Percentiles rank a stretch among this genome's conserved stretches.
phyloP scores from a whole-genome alignment of 2,329 filamentous ascomycete genomes.

The Metarhizium rileyi region DNA sequence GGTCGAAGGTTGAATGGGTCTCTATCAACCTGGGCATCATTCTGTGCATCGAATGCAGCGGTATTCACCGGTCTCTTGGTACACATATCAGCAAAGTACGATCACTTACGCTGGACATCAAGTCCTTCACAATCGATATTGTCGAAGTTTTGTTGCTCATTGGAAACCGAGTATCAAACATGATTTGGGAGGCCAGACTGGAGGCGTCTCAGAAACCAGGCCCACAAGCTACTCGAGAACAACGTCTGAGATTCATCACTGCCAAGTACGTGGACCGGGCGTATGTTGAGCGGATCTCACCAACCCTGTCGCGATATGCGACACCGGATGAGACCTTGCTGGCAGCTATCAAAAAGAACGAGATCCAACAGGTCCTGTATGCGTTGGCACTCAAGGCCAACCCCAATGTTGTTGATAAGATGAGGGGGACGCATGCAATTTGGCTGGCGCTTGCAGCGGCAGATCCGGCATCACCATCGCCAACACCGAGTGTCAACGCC shows the following conservation, averaged over 20 bases:
- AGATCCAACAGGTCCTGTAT: conserved; percentile 87
- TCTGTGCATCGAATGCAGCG: conserved; percentile 94
- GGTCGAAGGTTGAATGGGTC: conserved; percentile 94
- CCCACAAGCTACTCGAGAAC: conserved; percentile 73
- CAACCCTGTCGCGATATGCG: conserved; percentile 64
- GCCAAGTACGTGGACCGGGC: conserved; percentile 82
- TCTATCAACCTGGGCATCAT: conserved; percentile 96
- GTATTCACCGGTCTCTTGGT: conserved; percentile 89
- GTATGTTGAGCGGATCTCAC: conserved; percentile 69
- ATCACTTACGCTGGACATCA: conserved; percentile 89
- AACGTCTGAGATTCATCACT: conserved; percentile 89
- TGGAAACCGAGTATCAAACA: conserved; percentile 91
- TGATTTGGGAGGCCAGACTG: conserved; percentile 86
- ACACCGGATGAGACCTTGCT: conserved; percentile 82
- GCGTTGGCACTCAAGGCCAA: conserved; percentile 79
- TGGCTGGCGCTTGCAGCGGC: conserved; percentile 88
- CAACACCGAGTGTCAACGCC: conserved; percentile 32
- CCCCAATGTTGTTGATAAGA: conserved; percentile 77
- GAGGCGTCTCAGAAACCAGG: conserved; percentile 65
- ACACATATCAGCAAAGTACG: conserved; percentile 97
- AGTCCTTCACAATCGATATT: conserved; percentile 93
- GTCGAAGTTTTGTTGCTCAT: conserved; percentile 86
- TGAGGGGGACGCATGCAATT: conserved; percentile 77
- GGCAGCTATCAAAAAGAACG: conserved; percentile 90
- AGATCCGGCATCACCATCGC: conserved; percentile 71